A percentile compares a stretch with the other conserved stretches of the same genome.
These are phyloP conservation scores for Trichoderma pleuroti DNA, from an alignment of 2,329 filamentous ascomycete genomes.

Conservation along the genomic window DNA sequence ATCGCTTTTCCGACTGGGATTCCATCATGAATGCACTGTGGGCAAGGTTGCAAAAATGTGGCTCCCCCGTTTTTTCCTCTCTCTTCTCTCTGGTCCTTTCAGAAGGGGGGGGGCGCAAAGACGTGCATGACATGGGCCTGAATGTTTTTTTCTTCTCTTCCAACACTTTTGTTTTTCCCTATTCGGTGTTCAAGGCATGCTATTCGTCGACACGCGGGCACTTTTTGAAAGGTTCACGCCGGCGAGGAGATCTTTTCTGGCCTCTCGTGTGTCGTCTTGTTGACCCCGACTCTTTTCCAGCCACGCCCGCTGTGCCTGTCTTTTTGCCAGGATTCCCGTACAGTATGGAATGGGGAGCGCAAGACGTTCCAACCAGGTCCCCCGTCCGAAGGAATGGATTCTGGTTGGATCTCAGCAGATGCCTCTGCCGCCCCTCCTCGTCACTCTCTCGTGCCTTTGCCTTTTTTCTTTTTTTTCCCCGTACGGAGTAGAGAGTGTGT, in stretches of 20 bases:
- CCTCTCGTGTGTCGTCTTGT: not conserved
- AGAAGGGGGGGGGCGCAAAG: not conserved
- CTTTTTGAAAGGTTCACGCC: not conserved
- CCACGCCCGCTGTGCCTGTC: not conserved
- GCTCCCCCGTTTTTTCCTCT: not conserved
- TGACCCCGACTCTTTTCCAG: not conserved
- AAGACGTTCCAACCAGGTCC: not conserved
- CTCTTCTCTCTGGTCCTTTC: not conserved
- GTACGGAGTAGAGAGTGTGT: not conserved
- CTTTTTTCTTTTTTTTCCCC: not conserved
- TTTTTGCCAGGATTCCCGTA: not conserved
- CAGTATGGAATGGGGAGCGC: not conserved
- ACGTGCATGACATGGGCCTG: conserved; percentile 16
- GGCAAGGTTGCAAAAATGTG: not conserved
- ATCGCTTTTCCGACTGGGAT: conserved; percentile 8
- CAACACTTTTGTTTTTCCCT: not conserved
- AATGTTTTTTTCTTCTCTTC: not conserved
- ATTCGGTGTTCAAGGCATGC: not conserved
- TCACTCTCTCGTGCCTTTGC: not conserved
- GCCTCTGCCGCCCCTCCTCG: not conserved
- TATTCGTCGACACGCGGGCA: not conserved
- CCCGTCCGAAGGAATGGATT: not conserved
- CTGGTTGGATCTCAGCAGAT: not conserved
- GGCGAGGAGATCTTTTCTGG: not conserved
- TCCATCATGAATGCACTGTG: conserved; percentile 6